Conservation (phyloP, 1,139 yeast species). For the Saccharomyces pastorianus region DNA sequence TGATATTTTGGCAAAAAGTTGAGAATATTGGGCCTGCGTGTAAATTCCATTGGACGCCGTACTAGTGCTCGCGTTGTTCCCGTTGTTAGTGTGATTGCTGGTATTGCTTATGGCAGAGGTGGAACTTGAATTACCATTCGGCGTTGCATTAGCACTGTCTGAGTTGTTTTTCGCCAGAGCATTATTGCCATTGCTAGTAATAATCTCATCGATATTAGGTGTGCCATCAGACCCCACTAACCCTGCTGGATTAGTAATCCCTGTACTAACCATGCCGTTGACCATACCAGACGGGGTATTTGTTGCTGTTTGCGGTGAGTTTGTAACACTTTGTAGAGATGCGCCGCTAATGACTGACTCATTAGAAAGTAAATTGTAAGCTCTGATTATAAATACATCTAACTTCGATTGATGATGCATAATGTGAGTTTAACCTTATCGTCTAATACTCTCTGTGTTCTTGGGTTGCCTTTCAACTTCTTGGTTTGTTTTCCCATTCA, state of each 20-base stretch:
- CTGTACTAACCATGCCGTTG: neutral
- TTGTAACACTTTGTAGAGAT: conserved; percentile 15
- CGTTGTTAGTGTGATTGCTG: neutral
- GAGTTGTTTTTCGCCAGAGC: neutral
- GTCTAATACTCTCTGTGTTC: neutral
- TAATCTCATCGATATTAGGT: conserved; percentile 3
- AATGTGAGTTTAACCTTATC: conserved; percentile 4
- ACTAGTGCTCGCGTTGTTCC: conserved; percentile 5
- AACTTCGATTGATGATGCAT: conserved; percentile 29
- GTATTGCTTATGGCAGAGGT: conserved; percentile 7
- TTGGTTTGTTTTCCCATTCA: neutral
- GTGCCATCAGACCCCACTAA: conserved; percentile 3
- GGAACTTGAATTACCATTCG: conserved; percentile 2
- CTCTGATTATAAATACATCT: conserved; percentile 29
- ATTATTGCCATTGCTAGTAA: neutral
- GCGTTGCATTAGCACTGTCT: conserved; percentile 11
- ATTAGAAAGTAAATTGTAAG: conserved; percentile 25
- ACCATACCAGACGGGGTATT: conserved; percentile 18
- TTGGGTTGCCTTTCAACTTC: neutral
- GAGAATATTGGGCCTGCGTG: conserved; percentile 16
- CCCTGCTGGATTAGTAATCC: neutral
- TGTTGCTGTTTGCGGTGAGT: conserved; percentile 21
- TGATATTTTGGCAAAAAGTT: conserved; percentile 22
- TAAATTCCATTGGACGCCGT: conserved; percentile 3
- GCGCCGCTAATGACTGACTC: conserved; percentile 21